phyloP scores from a whole-genome alignment of 805 yeast species.

The Candida anglica region DNA sequence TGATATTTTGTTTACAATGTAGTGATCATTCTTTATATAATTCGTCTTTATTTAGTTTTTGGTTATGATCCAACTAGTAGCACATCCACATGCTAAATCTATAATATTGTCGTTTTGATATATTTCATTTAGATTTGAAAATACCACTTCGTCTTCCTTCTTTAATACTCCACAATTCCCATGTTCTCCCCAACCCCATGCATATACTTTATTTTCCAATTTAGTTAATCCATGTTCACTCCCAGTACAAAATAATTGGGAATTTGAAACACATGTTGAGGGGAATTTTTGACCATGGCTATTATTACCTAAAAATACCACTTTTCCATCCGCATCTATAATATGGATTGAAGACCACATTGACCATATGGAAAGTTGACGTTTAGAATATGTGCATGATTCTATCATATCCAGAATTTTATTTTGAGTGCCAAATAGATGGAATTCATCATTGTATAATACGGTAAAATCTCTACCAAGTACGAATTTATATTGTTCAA shows the following conservation, averaged over 20 bases:
- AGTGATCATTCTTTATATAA: conserved; percentile 2
- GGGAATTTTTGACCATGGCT: conserved; percentile 64
- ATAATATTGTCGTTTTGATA: conserved; percentile 11
- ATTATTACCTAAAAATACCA: conserved; percentile 64
- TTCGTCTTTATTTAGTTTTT: conserved; percentile 2
- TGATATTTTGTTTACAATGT: conserved; percentile 42
- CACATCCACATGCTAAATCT: conserved; percentile 50
- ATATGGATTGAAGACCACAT: conserved; percentile 85
- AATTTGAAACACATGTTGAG: conserved; percentile 9
- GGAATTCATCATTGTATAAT: conserved; percentile 13
- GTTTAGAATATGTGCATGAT: too few relatives aligned
- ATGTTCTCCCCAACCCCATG: conserved; percentile 99
- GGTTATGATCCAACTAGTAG: conserved; percentile 58
- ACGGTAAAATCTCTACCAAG: conserved; percentile 62
- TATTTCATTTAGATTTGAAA: conserved; percentile 30
- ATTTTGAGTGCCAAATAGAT: conserved; percentile 15
- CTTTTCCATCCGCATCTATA: conserved; percentile 7
- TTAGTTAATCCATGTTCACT: conserved; percentile 79
- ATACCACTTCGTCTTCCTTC: conserved; percentile 32
- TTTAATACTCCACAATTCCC: conserved; percentile 76
- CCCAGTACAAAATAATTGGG: conserved; percentile 48
- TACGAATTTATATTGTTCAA: conserved; percentile 12
- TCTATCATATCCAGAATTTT: too few relatives aligned
- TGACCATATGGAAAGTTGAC: conserved; percentile 11
- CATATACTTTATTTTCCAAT: conserved; percentile 35